These are phyloP conservation scores for Pisolithus marmoratus DNA, from an alignment of 768 basidiomycete species.

Conservation along the genomic window DNA sequence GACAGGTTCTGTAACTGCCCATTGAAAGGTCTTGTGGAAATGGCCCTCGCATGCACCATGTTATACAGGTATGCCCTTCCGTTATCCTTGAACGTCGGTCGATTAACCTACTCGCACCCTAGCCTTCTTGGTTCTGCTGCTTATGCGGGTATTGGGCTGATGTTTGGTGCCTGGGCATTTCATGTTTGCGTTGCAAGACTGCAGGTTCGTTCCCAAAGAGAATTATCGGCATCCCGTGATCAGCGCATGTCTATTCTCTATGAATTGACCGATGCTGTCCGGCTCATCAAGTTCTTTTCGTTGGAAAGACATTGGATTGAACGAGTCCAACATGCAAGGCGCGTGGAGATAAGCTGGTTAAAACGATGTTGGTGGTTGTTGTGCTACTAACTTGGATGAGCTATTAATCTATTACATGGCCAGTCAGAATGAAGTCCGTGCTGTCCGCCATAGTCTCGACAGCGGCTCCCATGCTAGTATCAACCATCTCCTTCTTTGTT, in stretches of 20 bases:
- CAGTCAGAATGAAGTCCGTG: slow-evolving; percentile 67
- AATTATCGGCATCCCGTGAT: slow-evolving; percentile 31
- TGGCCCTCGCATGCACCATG: slow-evolving; percentile 65
- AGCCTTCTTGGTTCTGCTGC: slow-evolving; percentile 66
- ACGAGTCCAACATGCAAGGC: slow-evolving; percentile 43
- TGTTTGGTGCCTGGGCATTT: slow-evolving; percentile 35
- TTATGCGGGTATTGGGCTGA: slow-evolving; percentile 40
- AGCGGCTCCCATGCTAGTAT: slow-evolving; percentile 72
- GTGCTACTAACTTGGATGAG: slow-evolving; percentile 1
- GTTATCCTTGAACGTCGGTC: neutral
- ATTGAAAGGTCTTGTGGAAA: slow-evolving; percentile 62
- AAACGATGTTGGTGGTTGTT: slow-evolving; percentile 60
- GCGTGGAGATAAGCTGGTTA: slow-evolving; percentile 71
- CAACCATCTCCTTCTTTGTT: slow-evolving; percentile 71
- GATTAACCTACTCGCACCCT: neutral
- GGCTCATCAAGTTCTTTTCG: slow-evolving; percentile 40
- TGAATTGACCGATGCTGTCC: slow-evolving; percentile 36
- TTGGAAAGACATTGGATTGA: slow-evolving; percentile 39
- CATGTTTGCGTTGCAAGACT: slow-evolving; percentile 36
- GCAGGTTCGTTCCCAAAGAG: slow-evolving; percentile 31
- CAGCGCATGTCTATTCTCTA: slow-evolving; percentile 41
- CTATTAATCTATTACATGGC: neutral
- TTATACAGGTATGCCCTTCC: slow-evolving; percentile 59
- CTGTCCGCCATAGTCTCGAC: slow-evolving; percentile 71
- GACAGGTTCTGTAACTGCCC: neutral